These are phyloP conservation scores for Moniliella sp. DNA, from an alignment of 1,284 basidiomycete species.

Conservation along the genomic window DNA sequence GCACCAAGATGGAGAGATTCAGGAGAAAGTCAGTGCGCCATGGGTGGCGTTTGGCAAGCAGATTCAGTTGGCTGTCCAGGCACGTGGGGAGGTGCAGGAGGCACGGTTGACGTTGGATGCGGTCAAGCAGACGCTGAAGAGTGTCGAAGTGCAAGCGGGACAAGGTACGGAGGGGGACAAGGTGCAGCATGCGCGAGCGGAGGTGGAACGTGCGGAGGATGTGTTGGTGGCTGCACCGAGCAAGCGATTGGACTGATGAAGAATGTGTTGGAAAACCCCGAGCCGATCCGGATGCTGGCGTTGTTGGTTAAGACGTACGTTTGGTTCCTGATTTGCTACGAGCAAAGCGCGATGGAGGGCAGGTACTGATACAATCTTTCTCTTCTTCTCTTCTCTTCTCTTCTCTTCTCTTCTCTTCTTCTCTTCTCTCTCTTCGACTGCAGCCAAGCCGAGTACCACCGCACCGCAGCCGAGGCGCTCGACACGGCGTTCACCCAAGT, in stretches of 20 bases:
- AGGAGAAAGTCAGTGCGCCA: slow-evolving; percentile 55
- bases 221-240: slow-evolving; percentile 80
- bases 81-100: slow-evolving; percentile 24
- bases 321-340: too few species aligned
- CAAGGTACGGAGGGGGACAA: too few species aligned
- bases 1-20: slow-evolving; percentile 57
- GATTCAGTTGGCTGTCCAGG: slow-evolving; percentile 28
- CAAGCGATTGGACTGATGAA: slow-evolving; percentile 95
- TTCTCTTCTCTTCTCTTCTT: too few species aligned
- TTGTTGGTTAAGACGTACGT: slow-evolving; percentile 75
- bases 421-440: too few species aligned
- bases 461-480: not conserved
- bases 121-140: slow-evolving; percentile 25
- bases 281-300: slow-evolving; percentile 78
- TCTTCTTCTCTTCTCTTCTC: too few species aligned
- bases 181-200: slow-evolving; percentile 6
- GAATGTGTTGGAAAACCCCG: slow-evolving; percentile 85
- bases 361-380: too few species aligned
- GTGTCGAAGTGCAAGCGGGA: slow-evolving; percentile 8
- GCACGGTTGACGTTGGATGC: slow-evolving; percentile 28
- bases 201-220: slow-evolving; percentile 33
- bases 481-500: too few species aligned
- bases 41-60: slow-evolving; percentile 41
- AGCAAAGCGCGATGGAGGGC: too few species aligned
- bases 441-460: slow-evolving; percentile 34